Base-by-base conservation (phyloP, 139 green algal genomes). In the Micromonas commoda region DNA sequence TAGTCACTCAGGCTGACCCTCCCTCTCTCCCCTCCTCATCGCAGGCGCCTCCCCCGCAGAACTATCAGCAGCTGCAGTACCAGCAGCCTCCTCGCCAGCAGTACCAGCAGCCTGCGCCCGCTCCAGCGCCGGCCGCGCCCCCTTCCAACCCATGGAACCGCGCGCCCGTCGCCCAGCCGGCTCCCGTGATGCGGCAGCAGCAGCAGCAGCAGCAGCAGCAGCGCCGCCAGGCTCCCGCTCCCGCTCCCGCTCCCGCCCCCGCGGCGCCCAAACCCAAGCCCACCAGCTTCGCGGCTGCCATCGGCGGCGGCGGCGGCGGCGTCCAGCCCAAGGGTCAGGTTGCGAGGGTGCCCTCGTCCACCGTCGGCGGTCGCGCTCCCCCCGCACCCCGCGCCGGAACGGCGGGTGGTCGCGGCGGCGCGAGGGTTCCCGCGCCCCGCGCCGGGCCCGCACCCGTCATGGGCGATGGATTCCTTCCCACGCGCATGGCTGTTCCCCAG, bases 401-500 rank as follows among this genome's bases (percentile, higher is more conserved):
- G 5, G 13, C 19, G 24, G 24, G n/a, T 23, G 70, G 70, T 35
- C 19, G 70, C 29, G 39, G 70, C 31, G 67, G 34, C 5, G 67
- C 33, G 35, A 31, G 63, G 20, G 31, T 75, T 61, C 68, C 68
- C 34, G 37, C 37, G 19, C 68, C 68, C 23, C 52, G 68, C n/a
- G 37, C 37, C n/a, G 45, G 45, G 45, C 45, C 9, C 9, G 9
- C 45, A 26, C 26, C 21, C 71, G 52, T 71, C 28, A 33, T 9
- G 9, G 45, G 45, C 45, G 45, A 57, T 16, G 45, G 45, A 32
- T 3, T 51, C 65, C 31, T 73, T 20, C 31, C 86, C 16, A 79
- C 84, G 61, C 64, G 84, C 63, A 77, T 90, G 24, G 78, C 82
- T 29, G 85, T 93, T n/a, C 90, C 87, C 33, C 81, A 82, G 31